phyloP scores from a whole-genome alignment of 2,329 filamentous ascomycete genomes.

The Drechslerella coelobrocha region DNA sequence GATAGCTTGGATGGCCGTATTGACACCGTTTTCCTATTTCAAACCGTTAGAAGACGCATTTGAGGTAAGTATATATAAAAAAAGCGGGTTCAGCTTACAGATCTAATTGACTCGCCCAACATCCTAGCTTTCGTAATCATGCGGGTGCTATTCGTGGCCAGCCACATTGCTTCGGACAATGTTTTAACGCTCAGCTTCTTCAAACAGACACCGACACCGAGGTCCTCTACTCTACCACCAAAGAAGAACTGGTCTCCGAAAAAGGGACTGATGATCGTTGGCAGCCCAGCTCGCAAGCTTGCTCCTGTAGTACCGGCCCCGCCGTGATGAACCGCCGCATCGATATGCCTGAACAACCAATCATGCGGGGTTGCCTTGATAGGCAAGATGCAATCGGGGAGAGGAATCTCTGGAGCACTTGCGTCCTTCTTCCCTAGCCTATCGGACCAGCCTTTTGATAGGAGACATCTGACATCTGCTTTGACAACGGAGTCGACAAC shows the following conservation, averaged over 20 bases:
- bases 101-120: constrained; percentile 85
- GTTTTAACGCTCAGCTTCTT: constrained; percentile 86
- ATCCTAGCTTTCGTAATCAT: constrained; percentile 87
- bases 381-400: constrained; percentile 81
- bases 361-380: constrained; percentile 94
- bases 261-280: constrained; percentile 94
- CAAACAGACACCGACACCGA: constrained; percentile 88
- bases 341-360: constrained; percentile 93
- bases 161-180: constrained; percentile 87
- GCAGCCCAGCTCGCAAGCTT: constrained; percentile 85
- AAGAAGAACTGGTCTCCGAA: constrained; percentile 99
- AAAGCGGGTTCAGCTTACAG: constrained; percentile 64
- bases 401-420: constrained; percentile 69
- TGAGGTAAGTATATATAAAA: constrained; percentile 14
- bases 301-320: constrained; percentile 94
- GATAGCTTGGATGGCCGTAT: constrained; percentile 85
- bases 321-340: constrained; percentile 92
- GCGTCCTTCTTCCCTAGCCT: constrained; percentile 69
- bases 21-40: constrained; percentile 82
- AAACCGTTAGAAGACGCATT: constrained; percentile 55
- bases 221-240: constrained; percentile 83
- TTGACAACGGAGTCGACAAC: constrained; percentile 89
- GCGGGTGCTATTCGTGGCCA: constrained; percentile 84
- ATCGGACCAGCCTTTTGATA: constrained; percentile 98
- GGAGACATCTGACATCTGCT: constrained; percentile 89